Evolutionary conservation across 2,329 filamentous ascomycete genomes (phyloP).

Genomic region (Colletotrichum melonis): DNA sequence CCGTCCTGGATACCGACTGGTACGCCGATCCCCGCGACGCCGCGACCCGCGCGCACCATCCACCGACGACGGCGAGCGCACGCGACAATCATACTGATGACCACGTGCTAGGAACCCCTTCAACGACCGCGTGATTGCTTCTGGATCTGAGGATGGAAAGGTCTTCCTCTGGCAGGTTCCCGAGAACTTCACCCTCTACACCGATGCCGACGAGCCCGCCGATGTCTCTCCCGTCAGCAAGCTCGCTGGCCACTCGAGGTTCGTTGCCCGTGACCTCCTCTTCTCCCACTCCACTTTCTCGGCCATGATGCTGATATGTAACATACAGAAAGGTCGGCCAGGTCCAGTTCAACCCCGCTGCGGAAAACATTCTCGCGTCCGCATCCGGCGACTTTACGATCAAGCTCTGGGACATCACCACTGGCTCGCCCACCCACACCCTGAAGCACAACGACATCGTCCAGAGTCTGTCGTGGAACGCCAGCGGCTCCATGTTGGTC

Average conservation of each 20-base stretch:
- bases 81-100: slow-evolving; percentile 41
- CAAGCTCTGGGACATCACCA: slow-evolving; percentile 94
- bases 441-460: slow-evolving; percentile 93
- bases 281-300: background rate
- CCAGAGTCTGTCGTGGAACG: slow-evolving; percentile 96
- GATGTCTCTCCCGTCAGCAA: slow-evolving; percentile 86
- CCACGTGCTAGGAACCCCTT: slow-evolving; percentile 81
- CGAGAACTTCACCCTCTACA: slow-evolving; percentile 84
- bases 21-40: slow-evolving; percentile 56
- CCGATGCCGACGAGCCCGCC: slow-evolving; percentile 84
- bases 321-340: slow-evolving; percentile 89
- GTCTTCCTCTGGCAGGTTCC: slow-evolving; percentile 97
- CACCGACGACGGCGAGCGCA: slow-evolving; percentile 12
- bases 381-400: slow-evolving; percentile 94
- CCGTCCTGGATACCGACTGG: slow-evolving; percentile 98
- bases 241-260: slow-evolving; percentile 89
- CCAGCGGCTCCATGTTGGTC: slow-evolving; percentile 84
- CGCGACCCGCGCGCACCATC: slow-evolving; percentile 18
- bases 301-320: slow-evolving; percentile 7
- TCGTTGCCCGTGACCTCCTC: slow-evolving; percentile 36
- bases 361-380: slow-evolving; percentile 94
- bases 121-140: slow-evolving; percentile 92
- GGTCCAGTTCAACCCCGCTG: slow-evolving; percentile 96
- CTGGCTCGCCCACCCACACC: slow-evolving; percentile 78
- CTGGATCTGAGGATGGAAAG: slow-evolving; percentile 96